phyloP scores from a whole-genome alignment of 2,329 filamentous ascomycete species.

The Kalmusia sp. region DNA sequence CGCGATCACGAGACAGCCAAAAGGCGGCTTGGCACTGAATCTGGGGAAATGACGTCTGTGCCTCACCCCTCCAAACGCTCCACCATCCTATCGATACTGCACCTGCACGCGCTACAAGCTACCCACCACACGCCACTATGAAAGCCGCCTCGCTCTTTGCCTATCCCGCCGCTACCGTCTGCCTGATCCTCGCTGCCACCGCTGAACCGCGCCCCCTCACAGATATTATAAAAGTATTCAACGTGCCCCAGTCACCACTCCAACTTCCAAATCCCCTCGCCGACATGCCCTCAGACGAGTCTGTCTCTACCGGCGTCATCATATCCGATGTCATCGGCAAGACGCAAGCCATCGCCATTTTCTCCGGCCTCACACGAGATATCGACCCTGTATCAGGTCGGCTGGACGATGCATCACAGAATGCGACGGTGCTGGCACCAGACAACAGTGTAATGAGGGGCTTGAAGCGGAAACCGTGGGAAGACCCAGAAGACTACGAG shows the following conservation, averaged over 20 bases:
- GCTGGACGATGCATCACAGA: constrained; percentile 69
- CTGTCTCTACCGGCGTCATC: constrained; percentile 59
- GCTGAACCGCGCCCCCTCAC: constrained; percentile 41
- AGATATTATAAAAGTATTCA: constrained; percentile 35
- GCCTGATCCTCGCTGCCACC: constrained; percentile 38
- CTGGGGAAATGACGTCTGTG: constrained; percentile 42
- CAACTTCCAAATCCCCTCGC: constrained; percentile 23
- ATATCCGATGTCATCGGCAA: constrained; percentile 86
- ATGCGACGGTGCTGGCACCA: constrained; percentile 87
- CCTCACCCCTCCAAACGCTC: constrained; percentile 24
- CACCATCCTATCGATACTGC: constrained; percentile 9
- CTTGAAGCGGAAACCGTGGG: constrained; percentile 87
- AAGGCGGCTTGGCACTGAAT: constrained; percentile 30
- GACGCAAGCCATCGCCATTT: constrained; percentile 80
- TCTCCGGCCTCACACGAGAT: constrained; percentile 80
- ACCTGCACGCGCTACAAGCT: constrained; percentile 9
- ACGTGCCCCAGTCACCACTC: constrained; percentile 39
- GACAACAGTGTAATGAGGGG: constrained; percentile 80
- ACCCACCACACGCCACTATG: constrained; percentile 31
- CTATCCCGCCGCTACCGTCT: constrained; percentile 37
- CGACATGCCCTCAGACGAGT: constrained; percentile 38
- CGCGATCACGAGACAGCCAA: constrained; percentile 35
- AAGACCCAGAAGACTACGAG: constrained; percentile 75
- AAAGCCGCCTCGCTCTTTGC: constrained; percentile 30
- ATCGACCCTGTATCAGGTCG: constrained; percentile 72